These are phyloP conservation scores for Talinum fruticosum DNA, from an alignment of 148 eudicot species.

Conservation along the genomic window DNA sequence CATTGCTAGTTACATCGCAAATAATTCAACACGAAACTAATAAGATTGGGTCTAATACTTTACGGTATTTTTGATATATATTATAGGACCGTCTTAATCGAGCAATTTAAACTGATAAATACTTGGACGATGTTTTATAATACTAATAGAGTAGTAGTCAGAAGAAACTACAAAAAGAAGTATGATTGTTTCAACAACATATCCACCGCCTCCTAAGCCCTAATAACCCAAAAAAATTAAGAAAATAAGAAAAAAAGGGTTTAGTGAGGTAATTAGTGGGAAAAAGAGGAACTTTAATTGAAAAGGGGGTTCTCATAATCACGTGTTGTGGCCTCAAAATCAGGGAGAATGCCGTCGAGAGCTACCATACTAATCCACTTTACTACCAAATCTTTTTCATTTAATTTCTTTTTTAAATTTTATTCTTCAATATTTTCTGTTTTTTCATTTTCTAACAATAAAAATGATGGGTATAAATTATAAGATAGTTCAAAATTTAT, in stretches of 20 bases:
- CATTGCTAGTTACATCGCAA: no score
- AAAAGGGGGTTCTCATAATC: slow-evolving; percentile 23
- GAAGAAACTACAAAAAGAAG: not conserved
- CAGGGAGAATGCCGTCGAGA: slow-evolving; percentile 29
- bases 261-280: slow-evolving; percentile 1
- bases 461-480: no score
- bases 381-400: not conserved
- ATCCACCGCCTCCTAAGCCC: not conserved
- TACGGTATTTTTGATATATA: no score
- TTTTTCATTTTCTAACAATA: no score
- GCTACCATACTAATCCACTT: slow-evolving; percentile 12
- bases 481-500: no score
- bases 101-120: no score
- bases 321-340: slow-evolving; percentile 42
- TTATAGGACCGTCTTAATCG: no score
- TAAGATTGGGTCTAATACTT: no score
- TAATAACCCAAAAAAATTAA: not conserved
- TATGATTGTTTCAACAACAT: not conserved
- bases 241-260: not conserved
- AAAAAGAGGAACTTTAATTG: not conserved
- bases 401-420: not conserved
- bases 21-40: no score
- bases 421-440: no score
- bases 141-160: not conserved
- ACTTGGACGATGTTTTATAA: no score